Evolutionary conservation across 768 basidiomycete species (phyloP).

Genomic region (Mycena belliarum): DNA sequence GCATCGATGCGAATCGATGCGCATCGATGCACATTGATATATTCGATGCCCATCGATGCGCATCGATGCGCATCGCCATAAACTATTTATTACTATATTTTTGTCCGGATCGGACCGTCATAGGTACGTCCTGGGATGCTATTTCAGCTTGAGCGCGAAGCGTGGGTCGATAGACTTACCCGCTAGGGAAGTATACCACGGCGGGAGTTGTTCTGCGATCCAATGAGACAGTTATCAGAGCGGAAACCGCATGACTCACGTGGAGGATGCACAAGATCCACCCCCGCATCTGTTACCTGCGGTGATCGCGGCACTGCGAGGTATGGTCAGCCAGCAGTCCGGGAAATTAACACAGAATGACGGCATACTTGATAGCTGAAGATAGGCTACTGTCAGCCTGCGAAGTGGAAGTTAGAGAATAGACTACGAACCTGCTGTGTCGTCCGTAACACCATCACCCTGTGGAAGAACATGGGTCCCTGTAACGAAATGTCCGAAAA

Average conservation of each 20-base stretch:
- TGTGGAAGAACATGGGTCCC: neutral
- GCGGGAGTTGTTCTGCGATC: conserved; percentile 61
- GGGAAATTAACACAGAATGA: neutral
- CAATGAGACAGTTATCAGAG: neutral
- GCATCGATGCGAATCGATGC: too few species aligned
- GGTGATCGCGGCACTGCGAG: conserved; percentile 63
- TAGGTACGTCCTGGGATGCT: too few species aligned
- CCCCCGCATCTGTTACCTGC: conserved; percentile 63
- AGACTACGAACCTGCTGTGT: conserved; percentile 38
- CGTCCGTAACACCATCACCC: conserved; percentile 17
- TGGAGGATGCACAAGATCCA: conserved; percentile 60
- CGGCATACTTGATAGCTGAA: conserved; percentile 64
- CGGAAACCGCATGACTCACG: conserved; percentile 37
- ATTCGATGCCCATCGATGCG: too few species aligned
- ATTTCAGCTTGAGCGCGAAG: too few species aligned
- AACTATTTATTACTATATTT: too few species aligned
- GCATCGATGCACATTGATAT: too few species aligned
- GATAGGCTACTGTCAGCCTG: neutral
- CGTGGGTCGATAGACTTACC: neutral
- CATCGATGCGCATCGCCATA: too few species aligned
- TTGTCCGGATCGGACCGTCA: too few species aligned
- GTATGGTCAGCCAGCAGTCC: neutral
- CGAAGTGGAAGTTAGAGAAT: neutral
- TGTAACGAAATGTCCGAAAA: neutral
- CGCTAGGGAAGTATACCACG: conserved; percentile 67